Percentiles rank a stretch among this genome's conserved stretches.
phyloP scores from a whole-genome alignment of 2,329 filamentous ascomycete genomes.

The Bipolaris cookei region DNA sequence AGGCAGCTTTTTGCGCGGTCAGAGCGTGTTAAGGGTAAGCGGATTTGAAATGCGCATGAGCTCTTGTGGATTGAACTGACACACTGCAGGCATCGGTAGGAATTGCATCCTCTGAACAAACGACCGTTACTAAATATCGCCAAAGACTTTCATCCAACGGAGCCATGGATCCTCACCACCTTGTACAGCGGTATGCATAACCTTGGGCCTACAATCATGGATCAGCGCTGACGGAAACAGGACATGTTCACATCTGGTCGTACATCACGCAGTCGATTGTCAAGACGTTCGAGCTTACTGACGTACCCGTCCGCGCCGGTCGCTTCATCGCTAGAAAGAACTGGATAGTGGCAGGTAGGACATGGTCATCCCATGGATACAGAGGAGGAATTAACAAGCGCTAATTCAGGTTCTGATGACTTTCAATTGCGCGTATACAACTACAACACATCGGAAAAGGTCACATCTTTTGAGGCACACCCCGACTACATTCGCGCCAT shows the following conservation, averaged over 20 bases:
- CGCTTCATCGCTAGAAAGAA: slow-evolving; percentile 98
- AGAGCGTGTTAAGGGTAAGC: slow-evolving; percentile 80
- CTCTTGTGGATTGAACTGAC: slow-evolving; percentile 30
- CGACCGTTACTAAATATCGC: slow-evolving; percentile 45
- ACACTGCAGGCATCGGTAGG: slow-evolving; percentile 45
- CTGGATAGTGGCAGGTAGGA: slow-evolving; percentile 87
- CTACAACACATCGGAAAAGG: slow-evolving; percentile 99
- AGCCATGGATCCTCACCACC: slow-evolving; percentile 94
- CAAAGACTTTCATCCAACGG: slow-evolving; percentile 95
- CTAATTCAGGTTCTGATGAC: slow-evolving; percentile 71
- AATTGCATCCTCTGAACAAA: slow-evolving; percentile 8
- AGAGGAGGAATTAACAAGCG: slow-evolving; percentile 26
- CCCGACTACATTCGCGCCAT: slow-evolving; percentile 98
- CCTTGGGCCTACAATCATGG: slow-evolving; percentile 6
- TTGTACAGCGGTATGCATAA: slow-evolving; percentile 80
- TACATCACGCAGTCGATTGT: slow-evolving; percentile 81
- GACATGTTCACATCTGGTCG: slow-evolving; percentile 99
- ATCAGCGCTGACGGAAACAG: slow-evolving; percentile 55
- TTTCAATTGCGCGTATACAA: slow-evolving; percentile 86
- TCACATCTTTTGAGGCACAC: slow-evolving; percentile 94
- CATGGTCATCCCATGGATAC: not conserved
- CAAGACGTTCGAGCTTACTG: slow-evolving; percentile 98
- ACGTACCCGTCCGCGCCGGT: slow-evolving; percentile 95
- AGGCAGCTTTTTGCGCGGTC: slow-evolving; percentile 85
- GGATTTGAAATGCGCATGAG: slow-evolving; percentile 8